Percentiles rank a stretch among this genome's conserved stretches.
Conservation (phyloP, 2,329 filamentous ascomycete species). For the Talaromyces verruculosus region DNA sequence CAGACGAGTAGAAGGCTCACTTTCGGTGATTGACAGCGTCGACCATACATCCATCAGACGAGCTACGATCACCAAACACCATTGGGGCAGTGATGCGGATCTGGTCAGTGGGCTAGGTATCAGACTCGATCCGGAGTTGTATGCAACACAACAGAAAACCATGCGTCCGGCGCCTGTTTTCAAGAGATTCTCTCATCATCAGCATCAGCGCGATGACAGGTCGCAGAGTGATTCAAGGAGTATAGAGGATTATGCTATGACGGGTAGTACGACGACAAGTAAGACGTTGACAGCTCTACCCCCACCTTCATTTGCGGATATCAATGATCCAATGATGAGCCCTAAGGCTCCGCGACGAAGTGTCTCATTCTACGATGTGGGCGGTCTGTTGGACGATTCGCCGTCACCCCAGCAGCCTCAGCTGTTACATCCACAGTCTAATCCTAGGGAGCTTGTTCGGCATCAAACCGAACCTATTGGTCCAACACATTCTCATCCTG, state of each 20-base stretch:
- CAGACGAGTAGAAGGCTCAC: constrained; percentile 46
- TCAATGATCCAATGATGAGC: constrained; percentile 21
- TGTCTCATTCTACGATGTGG: constrained; percentile 83
- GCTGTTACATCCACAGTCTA: neutral
- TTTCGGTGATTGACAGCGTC: constrained; percentile 51
- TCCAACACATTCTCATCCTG: neutral
- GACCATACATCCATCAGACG: constrained; percentile 41
- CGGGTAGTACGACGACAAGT: constrained; percentile 10
- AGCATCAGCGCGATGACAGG: neutral
- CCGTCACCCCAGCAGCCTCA: constrained; percentile 40
- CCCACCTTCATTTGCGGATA: neutral
- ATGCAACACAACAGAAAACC: constrained; percentile 35
- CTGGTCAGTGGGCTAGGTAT: constrained; percentile 78
- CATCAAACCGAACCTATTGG: neutral
- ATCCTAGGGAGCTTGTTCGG: neutral
- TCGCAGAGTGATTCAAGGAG: constrained; percentile 9
- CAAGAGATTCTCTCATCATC: neutral
- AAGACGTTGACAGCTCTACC: neutral
- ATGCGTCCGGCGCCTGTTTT: constrained; percentile 40
- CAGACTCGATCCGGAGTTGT: constrained; percentile 57
- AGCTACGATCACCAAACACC: constrained; percentile 63
- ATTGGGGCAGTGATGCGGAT: constrained; percentile 90
- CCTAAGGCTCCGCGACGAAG: constrained; percentile 52
- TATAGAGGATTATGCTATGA: constrained; percentile 7
- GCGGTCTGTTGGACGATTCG: constrained; percentile 63